Base-by-base conservation (phyloP, 306 rosid species). In the Oxytropis ochrocephala region DNA sequence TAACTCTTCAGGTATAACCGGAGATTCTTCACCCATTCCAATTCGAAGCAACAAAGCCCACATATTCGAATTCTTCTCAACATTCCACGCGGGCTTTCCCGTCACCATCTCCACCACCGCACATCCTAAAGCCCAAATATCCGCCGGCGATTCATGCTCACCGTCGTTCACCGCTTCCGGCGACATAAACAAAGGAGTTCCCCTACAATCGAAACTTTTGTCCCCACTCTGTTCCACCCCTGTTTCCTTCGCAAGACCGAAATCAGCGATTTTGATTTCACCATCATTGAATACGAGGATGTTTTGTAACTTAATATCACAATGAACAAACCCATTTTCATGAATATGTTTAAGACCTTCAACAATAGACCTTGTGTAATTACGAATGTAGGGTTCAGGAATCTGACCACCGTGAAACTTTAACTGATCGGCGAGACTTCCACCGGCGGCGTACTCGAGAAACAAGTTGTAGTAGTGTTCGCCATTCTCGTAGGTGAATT, bases 151-250 rank as follows among this genome's bases (percentile, higher is more conserved):
- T 30, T 80, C 95, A 60, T 79, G 72, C 79, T 84, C 84, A 12
- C 83, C 78, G 39, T 47, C 68, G 67, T 69, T 87, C 0, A 95
- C 95, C 0, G 92, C 77, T 72, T 95, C 99, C 70, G 99, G 99
- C n/a, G 99, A 78, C 97, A 95, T 87, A 21, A 75, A 87, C 49
- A 95, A 51, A 6, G 99, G 99, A 16, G 99, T 91, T 0, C 99
- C 99, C 58, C 91, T 81, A 64, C 84, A 73, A 42, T 88, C 87
- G 7, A 46, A 67, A 13, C 71, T 11, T 29, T 19, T 57, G 24
- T 5, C 1, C 2, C 5, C 55, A 36, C 81, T 73, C 89, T 72
- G 85, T 61, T 74, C 24, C 52, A n/a, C 79, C 69, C 72, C 84
- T 68, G 85, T 35, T 13, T 74, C 75, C 76, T 76, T 91, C 0